These are phyloP conservation scores for Chrysosporium queenslandicum DNA, from an alignment of 2,329 filamentous ascomycete genomes.

Conservation along the genomic window DNA sequence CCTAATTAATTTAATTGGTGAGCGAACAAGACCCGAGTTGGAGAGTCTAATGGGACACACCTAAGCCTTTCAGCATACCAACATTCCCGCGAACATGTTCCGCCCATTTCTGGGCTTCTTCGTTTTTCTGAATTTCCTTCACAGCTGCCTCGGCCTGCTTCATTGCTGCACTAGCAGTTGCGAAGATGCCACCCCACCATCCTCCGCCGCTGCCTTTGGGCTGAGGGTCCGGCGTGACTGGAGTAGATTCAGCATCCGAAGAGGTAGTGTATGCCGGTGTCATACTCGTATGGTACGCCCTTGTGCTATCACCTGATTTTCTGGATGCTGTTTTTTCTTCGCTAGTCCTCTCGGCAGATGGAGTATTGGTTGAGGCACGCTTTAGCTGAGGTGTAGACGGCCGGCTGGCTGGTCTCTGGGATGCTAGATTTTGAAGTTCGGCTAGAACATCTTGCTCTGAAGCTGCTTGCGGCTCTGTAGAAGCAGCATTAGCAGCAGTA, in stretches of 20 bases:
- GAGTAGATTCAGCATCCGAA: conserved; percentile 42
- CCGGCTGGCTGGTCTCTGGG: conserved; percentile 57
- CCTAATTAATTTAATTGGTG: conserved; percentile 43
- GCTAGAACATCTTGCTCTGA: conserved; percentile 69
- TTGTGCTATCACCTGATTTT: conserved; percentile 68
- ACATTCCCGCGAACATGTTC: conserved; percentile 89
- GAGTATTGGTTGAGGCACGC: conserved; percentile 33
- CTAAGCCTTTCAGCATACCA: conserved; percentile 62
- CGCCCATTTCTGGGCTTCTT: conserved; percentile 93
- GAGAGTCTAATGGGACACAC: conserved; percentile 41
- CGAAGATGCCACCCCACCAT: conserved; percentile 82
- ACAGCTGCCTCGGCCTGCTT: conserved; percentile 89
- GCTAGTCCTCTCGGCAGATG: conserved; percentile 44
- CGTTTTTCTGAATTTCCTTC: conserved; percentile 90
- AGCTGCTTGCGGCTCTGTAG: conserved; percentile 14
- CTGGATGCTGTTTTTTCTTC: conserved; percentile 55
- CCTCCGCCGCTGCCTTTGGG: conserved; percentile 52
- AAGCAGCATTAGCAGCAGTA: conserved; percentile 1
- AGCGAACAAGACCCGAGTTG: not conserved
- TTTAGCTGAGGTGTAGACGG: conserved; percentile 70
- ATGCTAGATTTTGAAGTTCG: conserved; percentile 72
- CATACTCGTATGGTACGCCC: conserved; percentile 60
- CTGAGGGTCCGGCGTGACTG: conserved; percentile 48
- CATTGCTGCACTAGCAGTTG: conserved; percentile 61
- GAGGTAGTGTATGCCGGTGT: conserved; percentile 48